Evolutionary conservation across 208 protist species (phyloP).

Genomic region (Leishmania tarentolae): DNA sequence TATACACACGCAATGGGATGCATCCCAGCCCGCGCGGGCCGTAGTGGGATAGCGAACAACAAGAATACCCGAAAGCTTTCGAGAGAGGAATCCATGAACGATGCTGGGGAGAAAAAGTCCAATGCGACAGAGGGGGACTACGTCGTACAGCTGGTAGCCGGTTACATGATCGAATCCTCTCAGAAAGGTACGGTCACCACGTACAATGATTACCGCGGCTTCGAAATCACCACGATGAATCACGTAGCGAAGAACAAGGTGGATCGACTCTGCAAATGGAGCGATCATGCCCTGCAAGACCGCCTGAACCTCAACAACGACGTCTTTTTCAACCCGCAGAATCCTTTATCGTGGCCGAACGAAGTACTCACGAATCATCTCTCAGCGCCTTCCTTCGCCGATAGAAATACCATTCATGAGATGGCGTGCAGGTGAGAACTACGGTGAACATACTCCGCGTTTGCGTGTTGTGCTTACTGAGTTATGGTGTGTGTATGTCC

Average conservation of each 20-base stretch:
- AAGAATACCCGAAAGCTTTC: constrained; percentile 1
- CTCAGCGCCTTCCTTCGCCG: constrained; percentile 27
- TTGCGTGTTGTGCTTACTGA: background rate
- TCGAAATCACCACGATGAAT: constrained; percentile 46
- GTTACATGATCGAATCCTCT: constrained; percentile 35
- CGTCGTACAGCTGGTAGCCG: constrained; percentile 26
- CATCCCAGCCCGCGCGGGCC: constrained; percentile 14
- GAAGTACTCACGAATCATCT: constrained; percentile 42
- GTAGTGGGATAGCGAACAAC: constrained; percentile 1
- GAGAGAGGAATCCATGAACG: background rate
- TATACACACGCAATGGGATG: constrained; percentile 37
- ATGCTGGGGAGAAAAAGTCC: constrained; percentile 2
- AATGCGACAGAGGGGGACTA: constrained; percentile 12
- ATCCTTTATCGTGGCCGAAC: constrained; percentile 45
- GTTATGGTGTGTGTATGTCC: background rate
- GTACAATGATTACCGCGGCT: constrained; percentile 69
- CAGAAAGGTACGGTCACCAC: constrained; percentile 38
- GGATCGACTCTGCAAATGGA: constrained; percentile 69
- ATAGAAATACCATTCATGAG: constrained; percentile 21
- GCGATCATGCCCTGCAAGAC: constrained; percentile 51
- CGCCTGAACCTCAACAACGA: constrained; percentile 42
- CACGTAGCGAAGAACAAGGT: constrained; percentile 50
- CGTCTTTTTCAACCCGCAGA: constrained; percentile 60
- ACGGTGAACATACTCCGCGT: no score
- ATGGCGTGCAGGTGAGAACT: constrained; percentile 6